phyloP scores from a whole-genome alignment of 2,329 filamentous ascomycete species.

The Verticillium longisporum region DNA sequence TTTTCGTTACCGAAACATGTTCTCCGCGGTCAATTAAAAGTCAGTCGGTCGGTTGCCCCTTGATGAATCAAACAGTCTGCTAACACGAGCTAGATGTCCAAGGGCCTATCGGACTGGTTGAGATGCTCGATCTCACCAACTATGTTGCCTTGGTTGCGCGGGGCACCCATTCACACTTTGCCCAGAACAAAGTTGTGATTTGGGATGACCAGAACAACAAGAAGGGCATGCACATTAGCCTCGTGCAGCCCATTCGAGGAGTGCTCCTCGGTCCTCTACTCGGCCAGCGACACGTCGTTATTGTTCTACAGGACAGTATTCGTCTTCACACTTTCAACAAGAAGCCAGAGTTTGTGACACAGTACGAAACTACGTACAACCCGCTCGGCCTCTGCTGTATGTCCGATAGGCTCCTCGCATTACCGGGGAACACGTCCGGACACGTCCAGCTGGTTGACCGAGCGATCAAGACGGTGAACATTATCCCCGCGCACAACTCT shows the following conservation, averaged over 20 bases:
- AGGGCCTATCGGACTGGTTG: slow-evolving; percentile 72
- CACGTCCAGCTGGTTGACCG: slow-evolving; percentile 86
- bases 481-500: slow-evolving; percentile 84
- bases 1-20: slow-evolving; percentile 68
- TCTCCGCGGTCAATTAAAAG: slow-evolving; percentile 35
- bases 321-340: slow-evolving; percentile 75
- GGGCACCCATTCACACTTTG: slow-evolving; percentile 76
- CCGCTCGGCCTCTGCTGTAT: slow-evolving; percentile 73
- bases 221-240: slow-evolving; percentile 68
- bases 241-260: slow-evolving; percentile 72
- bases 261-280: slow-evolving; percentile 58
- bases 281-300: slow-evolving; percentile 67
- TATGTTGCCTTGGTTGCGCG: slow-evolving; percentile 87
- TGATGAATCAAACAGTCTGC: background rate
- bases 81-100: slow-evolving; percentile 56
- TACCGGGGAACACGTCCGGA: slow-evolving; percentile 79
- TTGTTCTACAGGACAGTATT: slow-evolving; percentile 76
- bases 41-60: background rate
- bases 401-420: slow-evolving; percentile 65
- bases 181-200: slow-evolving; percentile 83
- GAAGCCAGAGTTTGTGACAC: slow-evolving; percentile 60
- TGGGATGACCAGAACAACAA: slow-evolving; percentile 84
- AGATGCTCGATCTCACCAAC: slow-evolving; percentile 83
- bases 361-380: slow-evolving; percentile 85
- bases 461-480: slow-evolving; percentile 74